Conservation (phyloP, 257 asterid genomes). For the Haberlea rhodopensis region DNA sequence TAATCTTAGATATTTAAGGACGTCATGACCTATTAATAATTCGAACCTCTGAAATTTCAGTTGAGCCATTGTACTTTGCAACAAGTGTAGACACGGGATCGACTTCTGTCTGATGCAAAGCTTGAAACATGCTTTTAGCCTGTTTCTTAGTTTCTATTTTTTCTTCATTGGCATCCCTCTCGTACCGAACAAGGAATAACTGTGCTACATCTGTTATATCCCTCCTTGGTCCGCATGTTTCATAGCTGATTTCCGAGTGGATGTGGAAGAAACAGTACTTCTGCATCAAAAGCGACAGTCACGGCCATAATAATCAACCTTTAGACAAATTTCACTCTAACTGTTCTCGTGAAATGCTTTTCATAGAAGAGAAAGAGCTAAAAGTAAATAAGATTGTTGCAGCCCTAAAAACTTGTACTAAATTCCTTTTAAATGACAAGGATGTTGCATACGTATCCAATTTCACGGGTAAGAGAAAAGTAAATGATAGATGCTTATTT, state of each 20-base stretch:
- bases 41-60: constrained; percentile 68
- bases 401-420: not conserved
- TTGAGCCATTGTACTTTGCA: constrained; percentile 86
- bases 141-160: constrained; percentile 38
- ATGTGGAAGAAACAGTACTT: constrained; percentile 85
- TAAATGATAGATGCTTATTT: not conserved
- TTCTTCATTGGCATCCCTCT: constrained; percentile 54
- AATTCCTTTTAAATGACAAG: not conserved
- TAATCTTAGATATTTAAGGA: constrained; percentile 6
- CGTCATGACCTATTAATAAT: not conserved
- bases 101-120: constrained; percentile 52
- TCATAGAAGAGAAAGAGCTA: not conserved
- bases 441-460: not conserved
- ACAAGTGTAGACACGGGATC: constrained; percentile 94
- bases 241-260: constrained; percentile 82
- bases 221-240: constrained; percentile 88
- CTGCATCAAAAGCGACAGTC: constrained; percentile 44
- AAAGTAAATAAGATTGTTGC: not conserved
- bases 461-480: not conserved
- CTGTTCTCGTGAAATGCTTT: constrained; percentile 6
- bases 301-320: constrained; percentile 23
- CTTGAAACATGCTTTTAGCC: constrained; percentile 47
- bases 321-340: not conserved
- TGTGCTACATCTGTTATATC: constrained; percentile 58
- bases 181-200: constrained; percentile 75